Evolutionary conservation across 208 protist genomes (phyloP).

Genomic region (Leishmania martiniquensis): DNA sequence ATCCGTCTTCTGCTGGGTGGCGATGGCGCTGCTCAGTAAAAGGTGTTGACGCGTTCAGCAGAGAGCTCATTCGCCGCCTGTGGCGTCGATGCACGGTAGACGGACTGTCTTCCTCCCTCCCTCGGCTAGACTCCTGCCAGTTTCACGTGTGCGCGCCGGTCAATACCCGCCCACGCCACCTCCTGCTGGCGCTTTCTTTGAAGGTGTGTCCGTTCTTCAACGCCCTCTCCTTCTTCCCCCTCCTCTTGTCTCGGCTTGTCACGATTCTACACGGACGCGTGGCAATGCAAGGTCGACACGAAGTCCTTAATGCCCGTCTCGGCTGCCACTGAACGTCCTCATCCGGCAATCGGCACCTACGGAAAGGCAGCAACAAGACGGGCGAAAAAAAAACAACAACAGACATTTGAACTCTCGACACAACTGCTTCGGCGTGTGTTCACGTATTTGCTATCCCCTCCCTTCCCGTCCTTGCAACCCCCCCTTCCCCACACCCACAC

Average conservation of each 20-base stretch:
- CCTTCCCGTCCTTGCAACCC: background rate
- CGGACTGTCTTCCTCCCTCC: background rate
- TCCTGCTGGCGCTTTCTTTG: background rate
- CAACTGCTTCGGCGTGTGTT: background rate
- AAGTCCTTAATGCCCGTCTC: too few relatives aligned
- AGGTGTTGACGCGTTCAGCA: background rate
- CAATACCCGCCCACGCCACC: background rate
- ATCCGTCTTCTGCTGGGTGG: background rate
- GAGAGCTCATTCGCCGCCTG: background rate
- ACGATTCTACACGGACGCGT: background rate
- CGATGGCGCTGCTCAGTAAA: background rate
- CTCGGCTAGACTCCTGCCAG: background rate
- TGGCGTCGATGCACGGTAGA: background rate
- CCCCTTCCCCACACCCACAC: constrained; percentile 1
- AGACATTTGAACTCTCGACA: too few relatives aligned
- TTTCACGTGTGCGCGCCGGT: background rate
- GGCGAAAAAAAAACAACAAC: background rate
- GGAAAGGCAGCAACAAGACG: too few relatives aligned
- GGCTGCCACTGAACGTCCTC: too few relatives aligned
- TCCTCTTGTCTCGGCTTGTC: background rate
- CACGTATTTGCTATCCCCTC: background rate
- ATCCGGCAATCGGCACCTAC: too few relatives aligned
- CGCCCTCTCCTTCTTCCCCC: background rate
- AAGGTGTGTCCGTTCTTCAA: background rate
- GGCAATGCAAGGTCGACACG: background rate